phyloP scores from a whole-genome alignment of 352 stramenopile genomes.

The Phytopythium boreale region DNA sequence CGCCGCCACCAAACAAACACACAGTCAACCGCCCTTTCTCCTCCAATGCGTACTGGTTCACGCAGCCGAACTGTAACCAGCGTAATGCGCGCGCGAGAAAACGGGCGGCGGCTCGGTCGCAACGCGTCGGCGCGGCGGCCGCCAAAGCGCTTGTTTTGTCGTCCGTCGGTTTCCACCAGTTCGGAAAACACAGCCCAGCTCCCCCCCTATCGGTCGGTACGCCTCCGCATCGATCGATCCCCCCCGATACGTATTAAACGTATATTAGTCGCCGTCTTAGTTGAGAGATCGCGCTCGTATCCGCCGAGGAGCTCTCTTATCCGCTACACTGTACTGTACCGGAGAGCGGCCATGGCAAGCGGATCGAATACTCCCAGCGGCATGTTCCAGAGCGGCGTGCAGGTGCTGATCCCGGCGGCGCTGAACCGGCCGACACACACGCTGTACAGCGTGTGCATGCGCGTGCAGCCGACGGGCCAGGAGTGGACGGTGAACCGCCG shows the following conservation, averaged over 20 bases:
- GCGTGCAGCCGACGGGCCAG: conserved; percentile 70
- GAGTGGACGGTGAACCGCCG: conserved; percentile 85
- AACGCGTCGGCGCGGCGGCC: background rate
- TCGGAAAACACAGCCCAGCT: too few species aligned
- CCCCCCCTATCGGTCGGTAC: background rate
- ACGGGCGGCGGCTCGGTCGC: background rate
- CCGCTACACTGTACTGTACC: too few species aligned
- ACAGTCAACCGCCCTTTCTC: background rate
- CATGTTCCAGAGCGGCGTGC: conserved; percentile 51
- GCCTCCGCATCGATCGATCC: background rate
- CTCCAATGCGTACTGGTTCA: background rate
- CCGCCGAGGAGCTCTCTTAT: too few species aligned
- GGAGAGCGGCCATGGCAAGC: background rate
- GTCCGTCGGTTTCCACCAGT: background rate
- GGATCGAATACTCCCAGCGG: conserved; percentile 3
- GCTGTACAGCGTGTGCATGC: conserved; percentile 83
- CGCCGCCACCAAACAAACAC: background rate
- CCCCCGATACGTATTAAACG: background rate
- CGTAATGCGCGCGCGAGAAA: background rate
- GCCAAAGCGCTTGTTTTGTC: background rate
- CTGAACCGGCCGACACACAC: conserved; percentile 82
- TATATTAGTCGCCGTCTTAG: too few species aligned
- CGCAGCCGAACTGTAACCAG: background rate
- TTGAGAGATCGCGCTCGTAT: too few species aligned
- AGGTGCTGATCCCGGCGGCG: conserved; percentile 80